Evolutionary conservation across 2,329 filamentous ascomycete genomes (phyloP), one percentile per base, ranked within the genome.

Genomic region (Waltergamsia citrina): DNA sequence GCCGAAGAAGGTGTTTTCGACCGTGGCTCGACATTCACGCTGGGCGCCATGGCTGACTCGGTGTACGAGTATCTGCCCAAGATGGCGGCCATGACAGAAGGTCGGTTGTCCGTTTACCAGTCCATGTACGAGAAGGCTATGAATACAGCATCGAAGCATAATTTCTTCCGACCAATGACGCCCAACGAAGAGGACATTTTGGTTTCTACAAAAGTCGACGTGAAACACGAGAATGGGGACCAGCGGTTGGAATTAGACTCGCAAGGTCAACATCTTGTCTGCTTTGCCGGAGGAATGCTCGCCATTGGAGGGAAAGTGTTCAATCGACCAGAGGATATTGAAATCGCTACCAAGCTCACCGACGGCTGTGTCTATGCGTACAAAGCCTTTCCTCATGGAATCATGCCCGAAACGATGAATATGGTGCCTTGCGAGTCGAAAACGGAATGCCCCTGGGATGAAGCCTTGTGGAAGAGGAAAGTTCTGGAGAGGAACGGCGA

Each of bases 101-200:
- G 83, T 0, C 57, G 66, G 5, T 64, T 73, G 23, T 42, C 68
- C 2, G 53, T 74, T 25, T 87, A 86, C 51, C 67, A 71, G 36
- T 62, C 57, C 4, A 71, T 90, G 63, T 86, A 86, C 48, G 66
- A 75, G 35, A 58, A 54, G 3, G 69, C 78, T 3, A 76, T 82
- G 44, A 69, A 76, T n/a, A 65, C 71, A 0, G 72, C 73, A 2
- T 69, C 71, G 14, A 56, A 74, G 35, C 59, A 83, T 40, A 57
- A 88, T 2, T 67, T 90, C 32, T 87, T 81, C 57, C 71, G 78
- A 2, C 83, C 83, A 1, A 78, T 83, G 67, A 64, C 74, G 6
- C 37, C 37, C 8, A 33, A 29, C 12, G 30, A 36, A 16, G 37
- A 67, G 1, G 72, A 86, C 40, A 71, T 87, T 5, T 63, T 87